Evolutionary conservation across 1,284 basidiomycete genomes (phyloP).

Genomic region (Marasmius fiardii): DNA sequence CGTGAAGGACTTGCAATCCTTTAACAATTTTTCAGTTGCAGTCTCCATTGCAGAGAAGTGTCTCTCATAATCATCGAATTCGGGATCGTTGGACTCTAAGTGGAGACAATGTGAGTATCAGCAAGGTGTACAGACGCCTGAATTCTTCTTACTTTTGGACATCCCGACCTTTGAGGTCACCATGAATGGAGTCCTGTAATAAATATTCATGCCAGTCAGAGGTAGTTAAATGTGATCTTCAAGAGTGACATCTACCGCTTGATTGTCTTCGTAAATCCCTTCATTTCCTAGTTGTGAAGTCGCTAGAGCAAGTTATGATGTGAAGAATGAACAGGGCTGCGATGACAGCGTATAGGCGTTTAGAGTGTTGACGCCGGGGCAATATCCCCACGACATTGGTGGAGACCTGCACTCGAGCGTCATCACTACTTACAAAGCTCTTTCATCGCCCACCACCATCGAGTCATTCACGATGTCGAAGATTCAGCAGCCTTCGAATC

Average conservation of each 20-base stretch:
- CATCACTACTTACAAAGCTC: not conserved
- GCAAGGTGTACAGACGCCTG: slow-evolving; percentile 6
- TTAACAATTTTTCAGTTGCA: slow-evolving; percentile 85
- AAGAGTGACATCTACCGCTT: slow-evolving; percentile 10
- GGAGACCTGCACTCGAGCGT: too few relatives aligned
- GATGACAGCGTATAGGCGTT: too few relatives aligned
- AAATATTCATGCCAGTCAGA: not conserved
- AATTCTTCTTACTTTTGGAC: slow-evolving; percentile 76
- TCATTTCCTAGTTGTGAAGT: slow-evolving; percentile 5
- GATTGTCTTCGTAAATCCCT: slow-evolving; percentile 16
- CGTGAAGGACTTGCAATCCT: slow-evolving; percentile 87
- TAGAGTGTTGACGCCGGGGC: too few relatives aligned
- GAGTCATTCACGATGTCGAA: slow-evolving; percentile 32
- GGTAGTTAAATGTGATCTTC: not conserved
- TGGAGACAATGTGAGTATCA: not conserved
- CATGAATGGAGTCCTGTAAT: slow-evolving; percentile 78
- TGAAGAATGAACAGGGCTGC: too few relatives aligned
- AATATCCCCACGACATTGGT: too few relatives aligned
- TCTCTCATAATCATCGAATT: slow-evolving; percentile 82
- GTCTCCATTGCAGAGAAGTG: slow-evolving; percentile 79
- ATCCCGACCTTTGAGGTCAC: slow-evolving; percentile 84
- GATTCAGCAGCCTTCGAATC: slow-evolving; percentile 83
- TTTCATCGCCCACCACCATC: slow-evolving; percentile 7
- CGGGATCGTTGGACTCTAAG: slow-evolving; percentile 75
- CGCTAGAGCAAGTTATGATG: not conserved